These are phyloP conservation scores for Xylaria longipes DNA, from an alignment of 495 filamentous ascomycete species.

Conservation along the genomic window DNA sequence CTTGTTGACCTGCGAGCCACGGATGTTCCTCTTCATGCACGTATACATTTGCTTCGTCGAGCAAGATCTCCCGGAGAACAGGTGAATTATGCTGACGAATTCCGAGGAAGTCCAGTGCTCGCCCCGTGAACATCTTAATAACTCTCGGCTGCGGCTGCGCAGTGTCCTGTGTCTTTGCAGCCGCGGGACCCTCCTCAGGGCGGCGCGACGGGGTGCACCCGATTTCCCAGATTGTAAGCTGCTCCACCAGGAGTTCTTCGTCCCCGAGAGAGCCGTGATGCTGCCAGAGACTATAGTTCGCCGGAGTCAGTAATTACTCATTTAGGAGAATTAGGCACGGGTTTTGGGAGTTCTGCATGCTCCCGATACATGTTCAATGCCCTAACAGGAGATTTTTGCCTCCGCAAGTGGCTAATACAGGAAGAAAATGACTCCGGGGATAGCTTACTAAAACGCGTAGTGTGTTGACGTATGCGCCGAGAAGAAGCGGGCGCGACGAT, in stretches of 20 bases:
- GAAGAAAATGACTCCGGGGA: too few species aligned
- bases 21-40: constrained; percentile 58
- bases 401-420: too few species aligned
- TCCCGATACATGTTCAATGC: too few species aligned
- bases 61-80: constrained; percentile 56
- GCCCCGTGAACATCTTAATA: constrained; percentile 61
- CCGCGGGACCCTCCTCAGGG: constrained; percentile 59
- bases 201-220: constrained; percentile 59
- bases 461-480: constrained; percentile 67
- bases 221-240: constrained; percentile 72
- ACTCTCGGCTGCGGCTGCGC: constrained; percentile 52
- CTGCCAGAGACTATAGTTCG: constrained; percentile 71
- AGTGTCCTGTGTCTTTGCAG: constrained; percentile 42
- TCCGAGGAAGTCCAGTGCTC: constrained; percentile 62
- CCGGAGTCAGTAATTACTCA: too few species aligned
- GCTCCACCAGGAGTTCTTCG: constrained; percentile 66
- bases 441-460: constrained; percentile 73
- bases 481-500: constrained; percentile 67
- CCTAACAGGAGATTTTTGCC: too few species aligned
- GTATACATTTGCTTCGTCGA: constrained; percentile 63
- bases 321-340: too few species aligned
- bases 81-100: constrained; percentile 65
- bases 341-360: too few species aligned
- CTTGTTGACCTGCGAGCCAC: constrained; percentile 55
- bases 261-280: constrained; percentile 65